Evolutionary conservation across 305 asterid genomes (phyloP).

Genomic region (Striga hermonthica): DNA sequence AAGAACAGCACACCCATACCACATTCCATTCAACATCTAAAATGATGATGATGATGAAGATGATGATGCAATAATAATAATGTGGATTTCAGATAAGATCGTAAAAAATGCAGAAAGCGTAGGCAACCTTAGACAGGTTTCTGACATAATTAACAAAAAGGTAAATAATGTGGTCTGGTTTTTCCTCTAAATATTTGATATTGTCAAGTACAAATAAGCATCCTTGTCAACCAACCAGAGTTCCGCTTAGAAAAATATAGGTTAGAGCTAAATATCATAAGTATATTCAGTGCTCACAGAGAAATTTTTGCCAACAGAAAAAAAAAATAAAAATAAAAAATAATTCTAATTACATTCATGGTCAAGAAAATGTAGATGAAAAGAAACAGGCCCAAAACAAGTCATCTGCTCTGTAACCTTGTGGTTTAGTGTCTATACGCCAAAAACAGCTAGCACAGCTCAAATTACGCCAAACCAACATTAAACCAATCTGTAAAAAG

Average conservation of each 20-base stretch:
- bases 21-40: not conserved
- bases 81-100: slow-evolving; percentile 1
- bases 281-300: too few species aligned
- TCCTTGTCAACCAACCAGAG: not conserved
- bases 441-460: not conserved
- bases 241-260: not conserved
- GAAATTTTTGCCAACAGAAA: not conserved
- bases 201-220: slow-evolving; percentile 8
- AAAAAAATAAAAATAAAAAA: slow-evolving; percentile 9
- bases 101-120: not conserved
- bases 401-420: slow-evolving; percentile 19
- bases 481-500: not conserved
- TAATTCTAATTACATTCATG: not conserved
- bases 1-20: slow-evolving; percentile 3
- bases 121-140: slow-evolving; percentile 4
- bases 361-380: not conserved
- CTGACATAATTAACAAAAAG: slow-evolving; percentile 1
- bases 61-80: not conserved
- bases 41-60: not conserved
- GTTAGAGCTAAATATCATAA: too few species aligned
- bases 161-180: not conserved
- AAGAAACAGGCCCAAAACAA: slow-evolving; percentile 6
- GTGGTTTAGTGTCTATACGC: slow-evolving; percentile 24
- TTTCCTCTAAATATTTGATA: not conserved
- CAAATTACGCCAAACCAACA: too few species aligned